Evolutionary conservation across 257 asterid genomes (phyloP).

Genomic region (Lycium ferocissimum): DNA sequence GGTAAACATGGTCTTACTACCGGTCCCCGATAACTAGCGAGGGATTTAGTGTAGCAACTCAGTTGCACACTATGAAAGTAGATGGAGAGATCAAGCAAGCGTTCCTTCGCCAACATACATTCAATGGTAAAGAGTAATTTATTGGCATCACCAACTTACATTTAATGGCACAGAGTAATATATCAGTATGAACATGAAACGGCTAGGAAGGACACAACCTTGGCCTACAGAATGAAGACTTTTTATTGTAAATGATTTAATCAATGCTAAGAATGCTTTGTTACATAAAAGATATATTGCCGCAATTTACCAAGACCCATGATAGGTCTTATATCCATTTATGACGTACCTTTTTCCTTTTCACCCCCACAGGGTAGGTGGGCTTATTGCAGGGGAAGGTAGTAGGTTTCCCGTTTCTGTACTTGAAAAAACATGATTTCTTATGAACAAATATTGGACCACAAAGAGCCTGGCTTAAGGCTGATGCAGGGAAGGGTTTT

Average conservation of each 20-base stretch:
- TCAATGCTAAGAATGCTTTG: not conserved
- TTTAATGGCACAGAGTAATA: not conserved
- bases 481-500: not conserved
- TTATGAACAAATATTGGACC: constrained; percentile 7
- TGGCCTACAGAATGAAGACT: not conserved
- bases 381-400: not conserved
- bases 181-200: not conserved
- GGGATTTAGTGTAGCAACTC: not conserved
- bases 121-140: too few relatives aligned
- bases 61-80: not conserved
- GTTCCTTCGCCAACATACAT: not conserved
- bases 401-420: not conserved
- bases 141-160: too few relatives aligned
- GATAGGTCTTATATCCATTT: not conserved
- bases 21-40: not conserved
- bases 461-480: not conserved
- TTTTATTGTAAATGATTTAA: not conserved
- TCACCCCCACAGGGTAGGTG: not conserved
- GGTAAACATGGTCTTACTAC: not conserved
- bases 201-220: not conserved
- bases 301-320: not conserved
- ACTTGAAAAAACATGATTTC: not conserved
- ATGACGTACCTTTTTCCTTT: not conserved
- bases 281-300: not conserved
- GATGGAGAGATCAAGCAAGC: not conserved